These are phyloP conservation scores for Sphaerulina musiva DNA, from an alignment of 2,329 filamentous ascomycete species.

Conservation along the genomic window DNA sequence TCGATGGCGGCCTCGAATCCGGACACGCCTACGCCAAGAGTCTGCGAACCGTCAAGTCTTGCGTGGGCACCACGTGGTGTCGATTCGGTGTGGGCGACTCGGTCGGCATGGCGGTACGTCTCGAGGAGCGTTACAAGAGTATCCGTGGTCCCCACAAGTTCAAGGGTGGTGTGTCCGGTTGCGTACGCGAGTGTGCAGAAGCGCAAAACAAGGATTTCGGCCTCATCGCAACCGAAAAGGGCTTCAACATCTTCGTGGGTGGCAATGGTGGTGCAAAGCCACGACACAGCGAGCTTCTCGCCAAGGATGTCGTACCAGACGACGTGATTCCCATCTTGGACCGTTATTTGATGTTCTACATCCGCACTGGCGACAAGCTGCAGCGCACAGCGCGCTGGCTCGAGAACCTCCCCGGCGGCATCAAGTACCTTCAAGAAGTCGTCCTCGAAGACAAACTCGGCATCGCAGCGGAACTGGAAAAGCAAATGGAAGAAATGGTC, in stretches of 20 bases:
- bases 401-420: constrained; percentile 73
- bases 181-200: constrained; percentile 87
- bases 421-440: constrained; percentile 75
- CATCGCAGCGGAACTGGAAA: constrained; percentile 74
- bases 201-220: constrained; percentile 92
- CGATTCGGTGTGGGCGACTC: constrained; percentile 82
- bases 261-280: constrained; percentile 87
- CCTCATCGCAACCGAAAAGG: constrained; percentile 84
- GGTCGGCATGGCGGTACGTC: constrained; percentile 79
- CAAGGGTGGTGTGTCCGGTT: constrained; percentile 83
- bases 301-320: constrained; percentile 76
- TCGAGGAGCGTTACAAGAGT: constrained; percentile 89
- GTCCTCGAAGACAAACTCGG: constrained; percentile 80
- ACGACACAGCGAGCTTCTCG: constrained; percentile 71
- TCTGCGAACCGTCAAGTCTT: constrained; percentile 82
- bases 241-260: constrained; percentile 86
- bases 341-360: constrained; percentile 88
- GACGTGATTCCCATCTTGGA: constrained; percentile 80
- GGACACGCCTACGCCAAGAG: constrained; percentile 89
- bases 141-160: constrained; percentile 78
- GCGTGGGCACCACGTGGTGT: constrained; percentile 87
- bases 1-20: constrained; percentile 80
- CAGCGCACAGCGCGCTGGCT: constrained; percentile 86
- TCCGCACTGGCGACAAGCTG: constrained; percentile 82
- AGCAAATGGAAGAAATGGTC: constrained; percentile 81